phyloP scores from a whole-genome alignment of 2,329 filamentous ascomycete species.

The Sclerotinia borealis region DNA sequence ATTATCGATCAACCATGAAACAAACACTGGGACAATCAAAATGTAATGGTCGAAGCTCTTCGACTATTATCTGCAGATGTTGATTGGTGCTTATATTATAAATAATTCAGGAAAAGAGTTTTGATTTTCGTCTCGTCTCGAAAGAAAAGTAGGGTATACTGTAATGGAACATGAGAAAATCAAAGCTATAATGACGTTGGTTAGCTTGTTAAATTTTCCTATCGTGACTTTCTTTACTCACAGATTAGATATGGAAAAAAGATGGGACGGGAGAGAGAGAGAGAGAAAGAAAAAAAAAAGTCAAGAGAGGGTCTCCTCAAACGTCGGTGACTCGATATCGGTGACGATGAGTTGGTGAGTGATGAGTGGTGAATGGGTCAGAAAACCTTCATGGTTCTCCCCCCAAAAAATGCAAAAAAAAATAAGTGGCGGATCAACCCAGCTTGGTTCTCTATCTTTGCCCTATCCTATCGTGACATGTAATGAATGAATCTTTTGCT shows the following conservation, averaged over 20 bases:
- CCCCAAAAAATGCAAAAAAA: background rate
- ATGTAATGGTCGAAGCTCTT: conserved; percentile 2
- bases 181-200: background rate
- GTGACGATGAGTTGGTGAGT: no score
- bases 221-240: background rate
- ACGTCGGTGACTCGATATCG: background rate
- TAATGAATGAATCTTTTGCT: background rate
- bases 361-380: no score
- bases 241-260: background rate
- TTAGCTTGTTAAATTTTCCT: background rate
- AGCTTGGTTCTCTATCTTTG: background rate
- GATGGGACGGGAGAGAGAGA: background rate
- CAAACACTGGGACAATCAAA: background rate
- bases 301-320: background rate
- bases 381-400: background rate
- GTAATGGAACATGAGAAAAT: conserved; percentile 9
- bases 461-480: conserved; percentile 7
- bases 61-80: background rate
- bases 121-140: background rate
- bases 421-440: background rate
- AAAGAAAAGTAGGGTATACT: background rate
- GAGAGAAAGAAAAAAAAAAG: background rate
- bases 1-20: conserved; percentile 29
- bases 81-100: background rate
- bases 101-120: background rate